phyloP scores from a whole-genome alignment of 768 basidiomycete species.

The Agrocybe praecox region DNA sequence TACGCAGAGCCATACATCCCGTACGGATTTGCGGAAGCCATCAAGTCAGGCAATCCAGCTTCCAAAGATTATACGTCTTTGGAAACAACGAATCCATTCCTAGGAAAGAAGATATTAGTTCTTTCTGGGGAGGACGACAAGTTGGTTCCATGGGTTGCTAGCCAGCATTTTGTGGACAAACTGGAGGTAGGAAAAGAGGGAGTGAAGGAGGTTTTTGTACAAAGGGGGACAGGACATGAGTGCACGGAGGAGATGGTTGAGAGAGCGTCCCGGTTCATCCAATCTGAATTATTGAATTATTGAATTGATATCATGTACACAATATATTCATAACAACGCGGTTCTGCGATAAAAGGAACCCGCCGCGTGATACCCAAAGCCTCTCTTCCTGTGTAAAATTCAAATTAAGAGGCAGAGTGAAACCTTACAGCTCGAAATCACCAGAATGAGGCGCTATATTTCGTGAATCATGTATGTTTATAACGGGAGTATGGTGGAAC shows the following conservation, averaged over 20 bases:
- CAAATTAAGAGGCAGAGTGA: too few species aligned
- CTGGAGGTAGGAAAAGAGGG: constrained; percentile 57
- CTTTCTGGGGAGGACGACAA: constrained; percentile 67
- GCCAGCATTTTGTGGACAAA: constrained; percentile 54
- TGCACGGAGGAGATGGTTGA: constrained; percentile 63
- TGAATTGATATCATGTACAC: constrained; percentile 3
- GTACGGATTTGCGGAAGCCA: constrained; percentile 45
- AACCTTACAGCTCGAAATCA: too few species aligned
- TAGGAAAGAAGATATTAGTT: constrained; percentile 73
- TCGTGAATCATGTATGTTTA: too few species aligned
- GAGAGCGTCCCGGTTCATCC: constrained; percentile 41
- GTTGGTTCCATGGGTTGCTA: constrained; percentile 68
- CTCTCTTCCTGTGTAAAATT: too few species aligned
- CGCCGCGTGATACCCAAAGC: too few species aligned
- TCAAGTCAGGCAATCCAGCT: constrained; percentile 50
- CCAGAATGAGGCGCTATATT: too few species aligned
- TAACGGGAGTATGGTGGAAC: too few species aligned
- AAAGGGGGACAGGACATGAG: constrained; percentile 61
- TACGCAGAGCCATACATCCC: constrained; percentile 62
- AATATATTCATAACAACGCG: too few species aligned
- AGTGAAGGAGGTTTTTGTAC: constrained; percentile 55
- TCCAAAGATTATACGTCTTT: constrained; percentile 35
- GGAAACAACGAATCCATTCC: constrained; percentile 52
- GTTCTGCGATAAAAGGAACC: too few species aligned
- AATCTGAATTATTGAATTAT: constrained; percentile 21